Percentiles rank a stretch among this genome's conserved stretches.
These are phyloP conservation scores for Centaurea solstitialis DNA, from an alignment of 129 eudicot species.

Conservation along the genomic window DNA sequence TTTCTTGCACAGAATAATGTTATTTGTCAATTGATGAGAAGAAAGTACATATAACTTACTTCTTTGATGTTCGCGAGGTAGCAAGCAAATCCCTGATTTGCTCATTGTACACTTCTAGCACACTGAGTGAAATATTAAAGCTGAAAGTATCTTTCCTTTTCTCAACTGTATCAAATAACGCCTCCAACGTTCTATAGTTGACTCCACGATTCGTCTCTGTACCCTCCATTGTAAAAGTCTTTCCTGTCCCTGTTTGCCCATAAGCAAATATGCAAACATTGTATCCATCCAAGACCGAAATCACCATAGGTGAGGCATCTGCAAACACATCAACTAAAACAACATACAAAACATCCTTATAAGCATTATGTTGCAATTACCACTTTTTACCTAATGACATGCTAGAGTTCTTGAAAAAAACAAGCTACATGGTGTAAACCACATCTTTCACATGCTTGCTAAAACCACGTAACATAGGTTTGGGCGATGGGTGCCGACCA, in stretches of 20 bases:
- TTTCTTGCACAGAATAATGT: neutral
- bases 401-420: neutral
- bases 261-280: constrained; percentile 54
- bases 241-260: constrained; percentile 54
- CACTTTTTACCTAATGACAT: no score
- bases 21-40: constrained; percentile 4
- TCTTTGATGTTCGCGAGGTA: constrained; percentile 39
- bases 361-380: neutral
- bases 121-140: constrained; percentile 38
- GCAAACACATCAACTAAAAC: constrained; percentile 46
- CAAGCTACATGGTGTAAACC: neutral
- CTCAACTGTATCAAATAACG: constrained; percentile 29
- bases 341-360: constrained; percentile 12
- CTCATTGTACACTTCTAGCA: constrained; percentile 54
- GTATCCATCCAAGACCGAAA: constrained; percentile 52
- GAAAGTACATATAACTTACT: constrained; percentile 18
- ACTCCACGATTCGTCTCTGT: constrained; percentile 47
- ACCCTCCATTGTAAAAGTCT: constrained; percentile 59
- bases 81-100: constrained; percentile 47
- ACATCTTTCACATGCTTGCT: no score
- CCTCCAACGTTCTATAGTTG: constrained; percentile 45
- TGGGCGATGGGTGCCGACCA: neutral
- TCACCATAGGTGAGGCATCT: constrained; percentile 49
- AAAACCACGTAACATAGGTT: neutral
- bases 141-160: constrained; percentile 38